Evolutionary conservation across 352 stramenopile species (phyloP).

Genomic region (Phytopythium boreale): DNA sequence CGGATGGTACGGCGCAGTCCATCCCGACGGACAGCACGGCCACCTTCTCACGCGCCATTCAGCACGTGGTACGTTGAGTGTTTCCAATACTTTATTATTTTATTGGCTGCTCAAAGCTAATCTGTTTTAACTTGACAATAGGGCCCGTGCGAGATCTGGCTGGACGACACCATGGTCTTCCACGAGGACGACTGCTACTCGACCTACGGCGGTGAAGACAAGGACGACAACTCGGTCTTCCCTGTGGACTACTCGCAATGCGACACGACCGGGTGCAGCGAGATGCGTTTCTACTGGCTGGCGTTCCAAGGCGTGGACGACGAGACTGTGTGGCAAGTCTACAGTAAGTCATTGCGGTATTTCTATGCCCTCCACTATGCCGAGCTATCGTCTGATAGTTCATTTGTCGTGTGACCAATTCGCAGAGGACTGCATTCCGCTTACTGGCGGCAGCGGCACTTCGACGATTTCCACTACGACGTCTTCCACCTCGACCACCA

Average conservation of each 20-base stretch:
- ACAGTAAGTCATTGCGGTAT: slow-evolving; percentile 14
- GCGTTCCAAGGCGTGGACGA: too few species aligned
- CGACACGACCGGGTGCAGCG: slow-evolving; percentile 18
- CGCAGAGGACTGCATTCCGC: slow-evolving; percentile 32
- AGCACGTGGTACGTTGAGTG: slow-evolving; percentile 8
- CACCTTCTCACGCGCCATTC: too few species aligned
- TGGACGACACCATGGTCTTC: slow-evolving; percentile 25
- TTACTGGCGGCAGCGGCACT: slow-evolving; percentile 11
- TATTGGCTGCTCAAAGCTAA: too few species aligned
- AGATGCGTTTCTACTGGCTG: too few species aligned
- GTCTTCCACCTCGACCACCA: background rate
- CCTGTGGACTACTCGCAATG: slow-evolving; percentile 25
- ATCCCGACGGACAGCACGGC: slow-evolving; percentile 16
- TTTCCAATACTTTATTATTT: too few species aligned
- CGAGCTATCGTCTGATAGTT: background rate
- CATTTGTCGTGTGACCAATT: background rate
- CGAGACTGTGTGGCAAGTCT: slow-evolving; percentile 27
- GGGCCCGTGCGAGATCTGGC: too few species aligned
- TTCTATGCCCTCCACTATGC: background rate
- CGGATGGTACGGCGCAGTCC: slow-evolving; percentile 12
- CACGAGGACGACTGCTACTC: slow-evolving; percentile 22
- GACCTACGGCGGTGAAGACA: slow-evolving; percentile 9
- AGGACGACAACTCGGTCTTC: slow-evolving; percentile 23
- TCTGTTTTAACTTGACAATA: too few species aligned
- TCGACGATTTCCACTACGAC: background rate